These are phyloP conservation scores for Caloboletus inedulis DNA, from an alignment of 1,284 basidiomycete genomes.

Conservation along the genomic window DNA sequence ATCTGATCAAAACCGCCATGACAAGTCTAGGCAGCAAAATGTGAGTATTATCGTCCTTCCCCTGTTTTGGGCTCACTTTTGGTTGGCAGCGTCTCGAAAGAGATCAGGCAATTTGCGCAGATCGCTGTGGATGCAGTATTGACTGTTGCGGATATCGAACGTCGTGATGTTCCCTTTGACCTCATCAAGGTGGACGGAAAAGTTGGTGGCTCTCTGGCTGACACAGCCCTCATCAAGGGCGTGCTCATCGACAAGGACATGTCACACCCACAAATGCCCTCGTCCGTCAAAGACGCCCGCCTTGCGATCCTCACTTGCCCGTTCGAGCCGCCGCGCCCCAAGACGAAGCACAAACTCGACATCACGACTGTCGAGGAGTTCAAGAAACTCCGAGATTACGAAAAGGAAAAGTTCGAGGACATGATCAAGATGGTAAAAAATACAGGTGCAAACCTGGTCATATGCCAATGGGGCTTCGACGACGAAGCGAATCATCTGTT, in stretches of 20 bases:
- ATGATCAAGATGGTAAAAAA: constrained; percentile 99
- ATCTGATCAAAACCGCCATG: constrained; percentile 92
- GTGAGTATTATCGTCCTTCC: constrained; percentile 40
- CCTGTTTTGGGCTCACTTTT: constrained; percentile 8
- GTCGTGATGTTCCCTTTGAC: constrained; percentile 96
- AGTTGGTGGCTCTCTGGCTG: constrained; percentile 94
- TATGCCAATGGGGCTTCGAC: constrained; percentile 99
- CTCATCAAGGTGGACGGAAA: constrained; percentile 99
- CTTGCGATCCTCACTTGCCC: constrained; percentile 98
- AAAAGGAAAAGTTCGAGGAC: constrained; percentile 92
- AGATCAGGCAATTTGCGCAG: constrained; percentile 91
- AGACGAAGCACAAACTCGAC: constrained; percentile 99
- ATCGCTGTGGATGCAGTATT: constrained; percentile 98
- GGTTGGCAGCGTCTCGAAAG: constrained; percentile 84
- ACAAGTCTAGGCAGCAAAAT: constrained; percentile 98
- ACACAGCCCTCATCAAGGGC: constrained; percentile 90
- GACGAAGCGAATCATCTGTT: constrained; percentile 98
- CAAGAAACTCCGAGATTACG: constrained; percentile 92
- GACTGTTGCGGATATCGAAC: constrained; percentile 91
- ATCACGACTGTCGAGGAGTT: constrained; percentile 98
- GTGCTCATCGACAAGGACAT: constrained; percentile 99
- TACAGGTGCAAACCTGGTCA: constrained; percentile 97
- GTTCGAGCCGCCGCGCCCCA: constrained; percentile 97
- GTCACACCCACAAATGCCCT: constrained; percentile 98
- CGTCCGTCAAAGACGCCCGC: constrained; percentile 81